Percentiles rank a stretch among this genome's conserved stretches.
Conservation (phyloP, 2,329 filamentous ascomycete species). For the Colletotrichum tropicale region DNA sequence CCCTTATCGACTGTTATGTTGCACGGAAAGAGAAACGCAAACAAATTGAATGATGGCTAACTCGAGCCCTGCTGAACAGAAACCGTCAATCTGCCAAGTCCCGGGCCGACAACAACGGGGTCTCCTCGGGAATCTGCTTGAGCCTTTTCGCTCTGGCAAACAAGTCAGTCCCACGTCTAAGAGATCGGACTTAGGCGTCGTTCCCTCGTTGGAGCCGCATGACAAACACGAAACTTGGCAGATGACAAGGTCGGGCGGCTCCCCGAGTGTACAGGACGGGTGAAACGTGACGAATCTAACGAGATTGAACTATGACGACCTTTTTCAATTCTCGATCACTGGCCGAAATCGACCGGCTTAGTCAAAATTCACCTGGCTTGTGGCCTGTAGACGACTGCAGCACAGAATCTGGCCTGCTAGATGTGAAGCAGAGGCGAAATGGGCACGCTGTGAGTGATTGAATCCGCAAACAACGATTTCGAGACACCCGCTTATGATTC, state of each 20-base stretch:
- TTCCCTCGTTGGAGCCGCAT: not conserved
- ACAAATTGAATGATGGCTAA: not conserved
- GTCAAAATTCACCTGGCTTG: not conserved
- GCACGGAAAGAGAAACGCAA: accelerated
- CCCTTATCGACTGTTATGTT: not conserved
- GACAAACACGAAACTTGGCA: not conserved
- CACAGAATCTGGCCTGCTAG: not conserved
- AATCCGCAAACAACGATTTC: not conserved
- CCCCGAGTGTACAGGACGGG: not conserved
- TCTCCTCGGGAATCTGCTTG: no score
- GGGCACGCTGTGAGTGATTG: not conserved
- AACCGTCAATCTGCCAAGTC: not conserved
- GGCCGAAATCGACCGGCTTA: not conserved
- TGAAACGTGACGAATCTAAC: not conserved
- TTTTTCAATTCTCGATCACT: not conserved
- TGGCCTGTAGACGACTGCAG: not conserved
- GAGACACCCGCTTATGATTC: not conserved
- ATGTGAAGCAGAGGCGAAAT: not conserved
- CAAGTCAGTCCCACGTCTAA: no score
- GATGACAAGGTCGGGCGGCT: not conserved
- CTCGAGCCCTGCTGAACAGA: accelerated
- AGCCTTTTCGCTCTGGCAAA: no score
- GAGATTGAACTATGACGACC: not conserved
- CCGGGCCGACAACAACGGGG: no score
- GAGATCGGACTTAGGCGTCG: not conserved